Percentiles rank a stretch among this genome's conserved stretches.
These are phyloP conservation scores for Colletotrichum aenigma DNA, from an alignment of 2,329 filamentous ascomycete genomes.

Conservation along the genomic window DNA sequence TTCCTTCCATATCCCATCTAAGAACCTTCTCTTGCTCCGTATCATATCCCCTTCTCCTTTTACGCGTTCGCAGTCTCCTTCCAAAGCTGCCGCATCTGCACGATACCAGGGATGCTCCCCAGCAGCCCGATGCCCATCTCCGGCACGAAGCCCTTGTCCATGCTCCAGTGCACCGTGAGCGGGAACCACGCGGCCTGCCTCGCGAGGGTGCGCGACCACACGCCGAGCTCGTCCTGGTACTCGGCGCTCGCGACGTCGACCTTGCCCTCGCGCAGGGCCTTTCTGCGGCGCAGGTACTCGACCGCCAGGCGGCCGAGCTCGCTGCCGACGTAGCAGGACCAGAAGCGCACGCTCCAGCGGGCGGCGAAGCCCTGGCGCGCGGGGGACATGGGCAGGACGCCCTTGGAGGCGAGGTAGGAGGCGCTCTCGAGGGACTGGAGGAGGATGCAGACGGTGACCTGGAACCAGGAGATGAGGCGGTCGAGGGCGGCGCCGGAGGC, in stretches of 20 bases:
- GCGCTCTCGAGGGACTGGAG: constrained; percentile 87
- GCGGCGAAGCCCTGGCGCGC: constrained; percentile 65
- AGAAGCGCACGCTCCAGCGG: constrained; percentile 78
- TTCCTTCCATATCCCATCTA: not conserved
- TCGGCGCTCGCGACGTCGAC: constrained; percentile 37
- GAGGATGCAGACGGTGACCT: constrained; percentile 68
- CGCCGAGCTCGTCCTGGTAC: constrained; percentile 48
- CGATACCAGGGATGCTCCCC: constrained; percentile 47
- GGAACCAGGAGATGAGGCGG: constrained; percentile 63
- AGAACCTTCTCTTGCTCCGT: not conserved
- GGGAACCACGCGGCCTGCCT: constrained; percentile 80
- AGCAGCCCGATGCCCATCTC: constrained; percentile 46
- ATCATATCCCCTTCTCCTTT: not conserved
- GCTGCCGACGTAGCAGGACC: constrained; percentile 77
- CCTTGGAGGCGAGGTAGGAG: constrained; percentile 76
- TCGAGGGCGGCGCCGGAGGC: constrained; percentile 41
- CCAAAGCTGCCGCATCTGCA: constrained; percentile 53
- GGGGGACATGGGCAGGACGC: constrained; percentile 65
- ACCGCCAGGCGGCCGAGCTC: constrained; percentile 72
- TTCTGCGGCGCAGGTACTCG: constrained; percentile 44
- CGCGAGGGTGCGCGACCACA: constrained; percentile 70
- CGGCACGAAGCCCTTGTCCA: constrained; percentile 62
- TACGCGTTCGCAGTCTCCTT: constrained; percentile 32
- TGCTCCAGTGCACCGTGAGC: constrained; percentile 83
- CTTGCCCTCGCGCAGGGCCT: constrained; percentile 24